Evolutionary conservation across 2,329 filamentous ascomycete genomes (phyloP), one percentile per base, ranked within the genome.

Genomic region (Neurospora sp.): DNA sequence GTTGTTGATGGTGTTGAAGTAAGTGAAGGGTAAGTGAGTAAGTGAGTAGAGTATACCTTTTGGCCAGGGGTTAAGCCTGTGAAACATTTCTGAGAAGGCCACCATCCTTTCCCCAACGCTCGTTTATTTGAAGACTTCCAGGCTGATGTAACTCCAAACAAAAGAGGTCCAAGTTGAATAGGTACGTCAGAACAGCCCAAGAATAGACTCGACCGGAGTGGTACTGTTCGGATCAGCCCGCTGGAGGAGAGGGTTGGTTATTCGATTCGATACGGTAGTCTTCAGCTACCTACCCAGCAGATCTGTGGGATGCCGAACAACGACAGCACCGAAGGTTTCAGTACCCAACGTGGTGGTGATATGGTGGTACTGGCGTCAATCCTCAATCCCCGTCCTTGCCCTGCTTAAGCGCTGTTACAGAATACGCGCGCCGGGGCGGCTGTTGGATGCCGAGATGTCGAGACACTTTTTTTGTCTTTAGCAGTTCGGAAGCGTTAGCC

Each of bases 41-140:
- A 70, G 68, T 28, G 38, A 33, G 4, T 17, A 23, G 23, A 38
- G 4, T 38, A 38, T 33, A 73, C 74, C 72, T 70, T 75, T 73
- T 39, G 73, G 70, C 73, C 73, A 76, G 58, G 73, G 74, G 66
- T 74, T 73, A 68, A 75, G 68, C 66, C 69, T 74, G 38, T 68
- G 70, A 39, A 75, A 68, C 19, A 73, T 4, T 5, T 73, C 70
- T 15, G 67, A 58, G 9, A 76, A 66, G 66, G 73, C 74, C 33
- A 73, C 72, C 75, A 76, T 76, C 69, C 71, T 71, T 58, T 58
- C 11, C 28, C 36, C 52, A n/a, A 62, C 52, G 4, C 7, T 17
- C 7, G 13, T 10, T 28, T 28, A 28, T 28, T 62, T 36, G 13
- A 17, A 15, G 52, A 62, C 43, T 23, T 11, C 28, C 28, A 28